Evolutionary conservation across 2,329 filamentous ascomycete species (phyloP), one percentile per base, ranked within the genome.

Genomic region (Aspergillus flavus): DNA sequence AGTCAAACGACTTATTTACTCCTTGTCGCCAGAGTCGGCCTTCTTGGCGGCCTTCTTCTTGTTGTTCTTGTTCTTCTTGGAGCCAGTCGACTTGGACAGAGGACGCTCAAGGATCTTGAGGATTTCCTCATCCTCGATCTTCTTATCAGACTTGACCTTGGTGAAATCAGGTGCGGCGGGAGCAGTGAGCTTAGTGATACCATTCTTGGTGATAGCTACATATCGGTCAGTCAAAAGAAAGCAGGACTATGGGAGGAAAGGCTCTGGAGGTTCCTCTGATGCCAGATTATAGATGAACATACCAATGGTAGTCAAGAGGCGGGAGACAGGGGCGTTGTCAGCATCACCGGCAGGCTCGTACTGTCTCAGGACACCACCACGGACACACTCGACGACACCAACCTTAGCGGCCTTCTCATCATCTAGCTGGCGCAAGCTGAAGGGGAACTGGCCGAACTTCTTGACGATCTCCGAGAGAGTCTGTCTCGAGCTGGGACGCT

Each of bases 371-470:
- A 98, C 92, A 75, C 93, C 93, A 74, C 90, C 89, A 73, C 95
- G 91, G 61, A 98, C 94, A 80, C 94, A 97, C 83, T 99, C 95
- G 63, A 98, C 91, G 63, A 98, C 91, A 75, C 95, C 95, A 82
- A 95, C 91, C 91, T 98, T 91, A 64, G 93, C 95, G 69, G 94
- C 89, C 76, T 94, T 91, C 87, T 99, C 95, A 74, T 98, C 94
- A 67, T 97, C 94, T 66, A 99, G 87, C 84, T 99, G 95, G 76
- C 95, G 88, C 84, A 98, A 86, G 82, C 92, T 96, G 88, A 99
- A 99, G 72, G 95, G 95, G 86, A 99, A 99, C 66, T 88, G 93
- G 69, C 94, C 94, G 76, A 98, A 99, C 84, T 94, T 97, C 89
- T 94, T 96, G 79, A 96, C 90, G 65, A 97, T 91, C 83, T 98